A percentile compares a stretch with the other conserved stretches of the same genome.
Conservation (phyloP, 2,329 filamentous ascomycete genomes). For the Chaetothyriales sp. region DNA sequence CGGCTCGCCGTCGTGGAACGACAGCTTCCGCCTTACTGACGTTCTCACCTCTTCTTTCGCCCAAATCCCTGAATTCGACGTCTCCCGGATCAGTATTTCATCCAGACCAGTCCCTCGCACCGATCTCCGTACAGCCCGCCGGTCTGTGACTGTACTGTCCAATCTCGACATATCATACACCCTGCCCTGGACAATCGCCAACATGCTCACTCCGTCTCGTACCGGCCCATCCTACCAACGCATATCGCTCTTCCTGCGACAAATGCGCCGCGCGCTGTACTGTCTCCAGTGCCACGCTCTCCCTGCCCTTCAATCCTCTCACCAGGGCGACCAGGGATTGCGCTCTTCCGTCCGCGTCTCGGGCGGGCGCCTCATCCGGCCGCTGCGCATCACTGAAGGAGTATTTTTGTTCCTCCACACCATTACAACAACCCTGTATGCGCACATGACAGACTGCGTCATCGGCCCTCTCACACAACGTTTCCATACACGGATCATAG, state of each 20-base stretch:
- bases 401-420: constrained; percentile 58
- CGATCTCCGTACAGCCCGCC: constrained; percentile 28
- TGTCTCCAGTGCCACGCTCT: constrained; percentile 42
- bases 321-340: not conserved
- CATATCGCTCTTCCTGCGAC: constrained; percentile 61
- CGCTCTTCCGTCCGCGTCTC: constrained; percentile 22
- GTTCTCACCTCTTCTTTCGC: constrained; percentile 58
- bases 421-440: constrained; percentile 61
- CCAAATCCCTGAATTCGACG: constrained; percentile 36
- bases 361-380: constrained; percentile 39
- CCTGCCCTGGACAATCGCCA: constrained; percentile 49
- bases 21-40: constrained; percentile 67
- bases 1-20: constrained; percentile 50
- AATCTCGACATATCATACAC: constrained; percentile 53
- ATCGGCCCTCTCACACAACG: constrained; percentile 44
- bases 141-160: constrained; percentile 48
- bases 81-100: constrained; percentile 47
- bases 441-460: constrained; percentile 61
- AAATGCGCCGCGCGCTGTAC: constrained; percentile 56
- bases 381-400: constrained; percentile 14
- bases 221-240: constrained; percentile 45
- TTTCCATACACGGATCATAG: constrained; percentile 43
- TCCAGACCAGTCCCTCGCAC: constrained; percentile 17
- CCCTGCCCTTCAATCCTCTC: constrained; percentile 2
- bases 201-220: constrained; percentile 55